These are phyloP conservation scores for Backusella mclennaniae DNA, from an alignment of 192 early-diverging fungal genomes.

Conservation along the genomic window DNA sequence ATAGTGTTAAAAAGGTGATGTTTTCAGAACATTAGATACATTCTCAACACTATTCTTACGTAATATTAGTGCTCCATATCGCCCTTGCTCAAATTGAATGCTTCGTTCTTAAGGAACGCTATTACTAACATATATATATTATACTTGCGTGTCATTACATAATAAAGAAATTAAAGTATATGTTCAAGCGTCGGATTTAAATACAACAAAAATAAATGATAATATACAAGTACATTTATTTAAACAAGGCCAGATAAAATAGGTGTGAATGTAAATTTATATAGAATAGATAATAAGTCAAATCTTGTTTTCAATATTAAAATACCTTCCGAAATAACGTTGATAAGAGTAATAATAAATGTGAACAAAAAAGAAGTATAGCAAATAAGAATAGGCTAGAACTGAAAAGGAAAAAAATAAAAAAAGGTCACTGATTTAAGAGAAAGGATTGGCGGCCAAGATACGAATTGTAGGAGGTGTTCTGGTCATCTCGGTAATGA, in stretches of 20 bases:
- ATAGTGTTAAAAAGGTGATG: too few species aligned
- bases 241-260: neutral
- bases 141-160: neutral
- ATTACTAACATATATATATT: neutral
- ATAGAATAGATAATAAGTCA: slow-evolving; percentile 4
- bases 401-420: neutral
- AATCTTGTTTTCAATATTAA: neutral
- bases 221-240: slow-evolving; percentile 8
- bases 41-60: neutral
- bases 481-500: slow-evolving; percentile 47
- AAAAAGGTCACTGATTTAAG: neutral
- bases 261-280: neutral
- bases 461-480: slow-evolving; percentile 55
- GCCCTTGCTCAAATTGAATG: neutral
- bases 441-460: slow-evolving; percentile 47
- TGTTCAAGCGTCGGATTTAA: neutral
- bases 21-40: neutral
- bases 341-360: neutral
- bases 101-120: neutral
- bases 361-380: slow-evolving; percentile 1
- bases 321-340: neutral
- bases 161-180: neutral
- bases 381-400: neutral
- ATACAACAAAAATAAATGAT: neutral
- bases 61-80: neutral